phyloP scores from a whole-genome alignment of 2,329 filamentous ascomycete species.

The Metarhizium brunneum region DNA sequence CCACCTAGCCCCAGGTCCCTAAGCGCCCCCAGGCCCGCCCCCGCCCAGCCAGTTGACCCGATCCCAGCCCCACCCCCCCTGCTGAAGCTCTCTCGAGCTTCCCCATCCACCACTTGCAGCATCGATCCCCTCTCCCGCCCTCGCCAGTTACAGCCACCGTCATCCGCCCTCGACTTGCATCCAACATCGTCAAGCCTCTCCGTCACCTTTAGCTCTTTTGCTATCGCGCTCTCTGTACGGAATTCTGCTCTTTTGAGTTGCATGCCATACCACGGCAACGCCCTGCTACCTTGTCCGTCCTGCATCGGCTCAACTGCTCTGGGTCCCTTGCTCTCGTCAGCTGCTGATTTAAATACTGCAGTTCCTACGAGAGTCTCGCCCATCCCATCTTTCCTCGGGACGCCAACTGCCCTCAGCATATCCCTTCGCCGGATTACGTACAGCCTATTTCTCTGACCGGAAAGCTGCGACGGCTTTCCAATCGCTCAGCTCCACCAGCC shows the following conservation, averaged over 20 bases:
- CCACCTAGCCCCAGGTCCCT: too few species aligned
- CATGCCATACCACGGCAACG: too few species aligned
- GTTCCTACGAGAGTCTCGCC: slow-evolving; percentile 12
- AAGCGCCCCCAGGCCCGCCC: too few species aligned
- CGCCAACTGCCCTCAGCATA: slow-evolving; percentile 16
- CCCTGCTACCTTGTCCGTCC: too few species aligned
- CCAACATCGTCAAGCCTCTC: not conserved
- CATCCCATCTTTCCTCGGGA: slow-evolving; percentile 15
- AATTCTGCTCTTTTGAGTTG: accelerated
- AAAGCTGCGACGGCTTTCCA: slow-evolving; percentile 22
- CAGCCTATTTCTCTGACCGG: slow-evolving; percentile 8
- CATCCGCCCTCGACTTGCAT: not conserved
- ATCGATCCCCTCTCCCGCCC: not conserved
- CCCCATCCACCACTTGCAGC: too few species aligned
- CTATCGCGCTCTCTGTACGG: not conserved
- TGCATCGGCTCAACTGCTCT: not conserved
- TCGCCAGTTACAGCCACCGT: not conserved
- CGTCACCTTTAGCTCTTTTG: not conserved
- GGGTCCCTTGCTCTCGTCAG: slow-evolving; percentile 7
- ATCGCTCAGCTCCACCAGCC: slow-evolving; percentile 28
- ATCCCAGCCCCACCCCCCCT: not conserved
- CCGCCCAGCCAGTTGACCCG: too few species aligned
- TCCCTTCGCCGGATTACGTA: slow-evolving; percentile 11
- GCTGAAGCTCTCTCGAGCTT: not conserved
- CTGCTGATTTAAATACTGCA: slow-evolving; percentile 15